Base-by-base conservation (phyloP, 2,329 filamentous ascomycete species). In the Clarireedia monteithiana region DNA sequence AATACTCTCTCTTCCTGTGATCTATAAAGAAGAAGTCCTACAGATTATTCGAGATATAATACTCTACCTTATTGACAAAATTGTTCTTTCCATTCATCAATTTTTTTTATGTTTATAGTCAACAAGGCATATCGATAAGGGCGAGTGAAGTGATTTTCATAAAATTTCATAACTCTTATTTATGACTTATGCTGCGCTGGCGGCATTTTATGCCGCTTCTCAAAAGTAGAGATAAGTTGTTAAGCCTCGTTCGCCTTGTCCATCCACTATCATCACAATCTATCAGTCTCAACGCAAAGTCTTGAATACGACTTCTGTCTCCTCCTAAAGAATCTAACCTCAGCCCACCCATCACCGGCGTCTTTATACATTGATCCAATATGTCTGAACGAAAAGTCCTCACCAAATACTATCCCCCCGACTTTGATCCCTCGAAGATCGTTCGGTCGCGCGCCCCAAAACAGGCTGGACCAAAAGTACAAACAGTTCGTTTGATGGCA, bases 331-430 rank as follows among this genome's bases (percentile, higher is more conserved):
- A 34, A 4, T 12, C 4, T 4, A 15, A 42, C 17, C 14, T n/a
- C 39, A 42, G 15, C 17, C 17, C 10, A 42, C 10, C 6, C 17
- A 42, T 5, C 17, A n/a, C 17, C 39, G 17, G 38, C 39, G 30
- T 20, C 24, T 20, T 26, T 12, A 3, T 46, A 45, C n/a, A 36
- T 50, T 44, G 10, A 45, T 36, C 57, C 59, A 64, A 64, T 65
- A 94, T 94, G 89, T 91, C 89, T 63, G 89, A 95, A 75, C 84
- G 89, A 67, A 94, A 94, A 74, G 89, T 92, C 49, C 78, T 91
- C 59, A 76, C 73, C 60, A 82, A 82, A 69, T 82, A 82, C 70
- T 84, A 79, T 65, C 82, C 82, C 73, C 88, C 85, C 4, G 72
- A 97, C 71, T 99, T 97, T 72, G 94, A 99, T 72, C 92, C 92